Percentiles rank a stretch among this genome's conserved stretches.
Conservation (phyloP, 306 rosid genomes). For the Lupinus albus region DNA sequence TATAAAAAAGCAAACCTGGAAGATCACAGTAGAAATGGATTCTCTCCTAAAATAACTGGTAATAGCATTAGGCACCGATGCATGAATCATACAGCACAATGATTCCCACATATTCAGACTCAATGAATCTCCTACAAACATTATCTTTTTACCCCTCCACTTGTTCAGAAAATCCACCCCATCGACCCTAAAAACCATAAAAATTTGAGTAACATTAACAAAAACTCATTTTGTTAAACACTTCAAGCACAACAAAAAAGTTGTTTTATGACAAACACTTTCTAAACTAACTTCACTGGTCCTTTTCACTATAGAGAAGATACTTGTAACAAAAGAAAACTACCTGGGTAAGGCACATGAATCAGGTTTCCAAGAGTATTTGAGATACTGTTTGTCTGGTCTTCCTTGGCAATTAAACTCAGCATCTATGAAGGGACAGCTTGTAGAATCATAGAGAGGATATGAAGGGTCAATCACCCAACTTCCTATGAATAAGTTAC, state of each 20-base stretch:
- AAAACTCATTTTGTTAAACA: neutral
- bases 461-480: slow-evolving; percentile 79
- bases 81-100: slow-evolving; percentile 67
- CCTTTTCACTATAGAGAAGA: neutral
- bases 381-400: slow-evolving; percentile 81
- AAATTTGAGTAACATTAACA: neutral
- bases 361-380: slow-evolving; percentile 85
- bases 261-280: neutral
- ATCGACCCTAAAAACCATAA: slow-evolving; percentile 57
- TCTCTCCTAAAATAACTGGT: slow-evolving; percentile 42
- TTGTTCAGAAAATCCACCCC: slow-evolving; percentile 64
- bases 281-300: neutral
- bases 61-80: slow-evolving; percentile 62
- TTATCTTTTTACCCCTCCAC: slow-evolving; percentile 82
- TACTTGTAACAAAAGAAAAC: neutral
- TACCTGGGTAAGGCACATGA: slow-evolving; percentile 82
- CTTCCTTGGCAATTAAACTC: slow-evolving; percentile 81
- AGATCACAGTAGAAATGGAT: slow-evolving; percentile 50
- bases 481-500: slow-evolving; percentile 73
- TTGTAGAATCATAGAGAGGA: slow-evolving; percentile 71
- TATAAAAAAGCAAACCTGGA: slow-evolving; percentile 54
- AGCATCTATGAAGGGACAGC: slow-evolving; percentile 71
- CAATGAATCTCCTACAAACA: slow-evolving; percentile 95
- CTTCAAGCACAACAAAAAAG: neutral
- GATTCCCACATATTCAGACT: slow-evolving; percentile 98